These are phyloP conservation scores for Diversispora epigaea DNA, from an alignment of 192 early-diverging fungal genomes.

Conservation along the genomic window DNA sequence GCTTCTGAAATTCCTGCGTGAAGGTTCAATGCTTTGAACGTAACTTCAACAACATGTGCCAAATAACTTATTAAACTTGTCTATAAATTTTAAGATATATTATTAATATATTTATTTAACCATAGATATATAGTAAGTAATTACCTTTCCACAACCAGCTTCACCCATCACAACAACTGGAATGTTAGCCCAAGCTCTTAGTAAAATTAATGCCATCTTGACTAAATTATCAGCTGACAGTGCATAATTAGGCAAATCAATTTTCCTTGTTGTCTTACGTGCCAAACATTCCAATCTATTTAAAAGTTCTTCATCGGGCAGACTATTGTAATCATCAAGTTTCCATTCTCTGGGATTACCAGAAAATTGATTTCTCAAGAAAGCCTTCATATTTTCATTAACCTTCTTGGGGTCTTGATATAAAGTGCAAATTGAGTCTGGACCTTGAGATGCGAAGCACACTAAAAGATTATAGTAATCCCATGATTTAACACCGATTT, in stretches of 20 bases:
- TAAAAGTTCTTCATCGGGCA: not conserved
- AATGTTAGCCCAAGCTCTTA: conserved; percentile 25
- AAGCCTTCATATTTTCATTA: conserved; percentile 16
- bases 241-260: conserved; percentile 2
- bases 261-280: not conserved
- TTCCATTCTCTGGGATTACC: not conserved
- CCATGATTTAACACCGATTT: conserved; percentile 9
- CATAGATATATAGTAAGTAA: not conserved
- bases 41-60: conserved; percentile 7
- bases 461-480: conserved; percentile 28
- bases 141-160: conserved; percentile 32
- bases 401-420: conserved; percentile 15
- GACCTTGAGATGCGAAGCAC: conserved; percentile 12
- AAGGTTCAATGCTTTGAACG: not conserved
- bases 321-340: conserved; percentile 9
- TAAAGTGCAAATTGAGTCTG: conserved; percentile 21
- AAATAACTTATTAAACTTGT: conserved; percentile 26
- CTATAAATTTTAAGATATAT: not conserved
- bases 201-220: conserved; percentile 30
- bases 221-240: conserved; percentile 27
- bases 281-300: conserved; percentile 24
- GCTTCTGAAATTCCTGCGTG: conserved; percentile 25
- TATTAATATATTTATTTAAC: not conserved
- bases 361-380: conserved; percentile 10
- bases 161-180: conserved; percentile 28